Evolutionary conservation across 169 alveolate species (phyloP), one percentile per base, ranked within the genome.

Genomic region (Eimeria praecox): DNA sequence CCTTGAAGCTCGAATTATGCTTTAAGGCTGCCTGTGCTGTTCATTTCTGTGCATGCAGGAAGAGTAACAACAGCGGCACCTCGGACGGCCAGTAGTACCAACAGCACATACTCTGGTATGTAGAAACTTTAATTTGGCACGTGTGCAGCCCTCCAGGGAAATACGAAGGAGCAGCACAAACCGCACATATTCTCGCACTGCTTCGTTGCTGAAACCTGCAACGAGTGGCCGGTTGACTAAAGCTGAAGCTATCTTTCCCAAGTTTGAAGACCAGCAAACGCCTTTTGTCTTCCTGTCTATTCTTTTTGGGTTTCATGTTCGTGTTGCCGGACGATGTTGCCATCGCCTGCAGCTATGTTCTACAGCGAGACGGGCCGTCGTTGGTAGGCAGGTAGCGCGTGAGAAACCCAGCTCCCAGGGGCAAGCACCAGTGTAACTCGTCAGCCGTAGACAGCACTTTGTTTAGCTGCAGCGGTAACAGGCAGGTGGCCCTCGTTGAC

Each of bases 161-260:
- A 14, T 44, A 66, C 46, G 59, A 49, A 44, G 66, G 44, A n/a
- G 40, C 87, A 40, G 64, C 87, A 5, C 62, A 24, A 69, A 0
- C 52, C 52, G 52, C 49, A 5, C 38, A 0, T 18, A 16, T 38
- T 9, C 38, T 73, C 52, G 20, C n/a, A n/a, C n/a, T 38, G 54
- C 22, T 1, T 73, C 40, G 83, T 30, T 73, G 83, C 83, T 73
- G 54, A 49, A 73, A 73, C 83, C 10, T 73, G 83, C 83, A 73
- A 52, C 83, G 52, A 73, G 22, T 35, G 33, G 54, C 5, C 54
- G 14, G 33, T 73, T 73, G 54, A 73, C 3, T 73, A 4, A 73
- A 38, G 30, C 38, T 16, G 42, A 16, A 6, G 22, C 49, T 46
- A n/a, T 12, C 80, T 69, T 33, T 30, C 4, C 46, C 12, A 46